These are phyloP conservation scores for Cryptococcus wingfieldii DNA, from an alignment of 1,284 basidiomycete species.

Conservation along the genomic window DNA sequence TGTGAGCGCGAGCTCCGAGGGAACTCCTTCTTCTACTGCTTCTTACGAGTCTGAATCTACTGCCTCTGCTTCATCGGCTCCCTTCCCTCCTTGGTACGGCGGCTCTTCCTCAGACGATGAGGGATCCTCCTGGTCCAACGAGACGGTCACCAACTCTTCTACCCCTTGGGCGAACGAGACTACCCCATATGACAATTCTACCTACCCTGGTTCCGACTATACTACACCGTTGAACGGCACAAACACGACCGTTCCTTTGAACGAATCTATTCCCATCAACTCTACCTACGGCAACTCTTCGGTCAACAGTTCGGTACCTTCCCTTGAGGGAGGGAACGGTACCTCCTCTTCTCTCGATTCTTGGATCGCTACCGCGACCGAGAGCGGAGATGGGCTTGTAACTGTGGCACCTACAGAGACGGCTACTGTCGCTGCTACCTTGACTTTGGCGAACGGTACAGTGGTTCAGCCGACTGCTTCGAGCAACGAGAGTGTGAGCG, in stretches of 20 bases:
- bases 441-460: not conserved
- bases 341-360: constrained; percentile 2
- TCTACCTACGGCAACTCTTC: constrained; percentile 7
- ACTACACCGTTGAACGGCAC: not conserved
- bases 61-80: not conserved
- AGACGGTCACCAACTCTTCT: not conserved
- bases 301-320: constrained; percentile 5
- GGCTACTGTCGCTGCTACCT: constrained; percentile 21
- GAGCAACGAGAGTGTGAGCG: not conserved
- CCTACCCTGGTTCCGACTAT: not conserved
- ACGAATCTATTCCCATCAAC: constrained; percentile 5
- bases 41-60: constrained; percentile 1
- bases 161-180: not conserved
- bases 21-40: constrained; percentile 4
- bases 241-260: not conserved
- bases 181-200: not conserved
- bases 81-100: constrained; percentile 16
- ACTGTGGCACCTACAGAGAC: constrained; percentile 9
- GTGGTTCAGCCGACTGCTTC: constrained; percentile 1
- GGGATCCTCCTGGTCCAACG: not conserved
- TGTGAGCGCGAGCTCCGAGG: constrained; percentile 2
- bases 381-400: constrained; percentile 3
- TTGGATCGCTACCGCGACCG: constrained; percentile 2
- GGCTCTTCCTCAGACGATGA: constrained; percentile 3
- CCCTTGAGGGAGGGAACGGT: not conserved